A percentile compares a stretch with the other conserved stretches of the same genome.
Conservation (phyloP, 768 basidiomycete species). For the Mycena rebaudengoi region DNA sequence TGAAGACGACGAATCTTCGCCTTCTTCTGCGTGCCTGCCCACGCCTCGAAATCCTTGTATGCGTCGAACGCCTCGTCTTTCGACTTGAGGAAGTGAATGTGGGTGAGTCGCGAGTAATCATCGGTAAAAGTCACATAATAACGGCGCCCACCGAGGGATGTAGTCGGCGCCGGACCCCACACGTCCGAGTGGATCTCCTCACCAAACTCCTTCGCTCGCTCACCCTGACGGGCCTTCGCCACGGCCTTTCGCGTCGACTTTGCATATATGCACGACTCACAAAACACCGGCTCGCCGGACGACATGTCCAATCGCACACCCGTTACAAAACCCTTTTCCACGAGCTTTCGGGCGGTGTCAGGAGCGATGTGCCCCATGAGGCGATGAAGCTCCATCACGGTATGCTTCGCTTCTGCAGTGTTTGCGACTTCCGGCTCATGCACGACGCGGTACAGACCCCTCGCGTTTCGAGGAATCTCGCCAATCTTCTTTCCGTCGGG, state of each 20-base stretch:
- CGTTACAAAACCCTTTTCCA: slow-evolving; percentile 31
- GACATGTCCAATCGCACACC: neutral
- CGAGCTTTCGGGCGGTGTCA: slow-evolving; percentile 23
- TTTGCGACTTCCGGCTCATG: slow-evolving; percentile 18
- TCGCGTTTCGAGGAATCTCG: neutral
- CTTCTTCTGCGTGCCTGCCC: slow-evolving; percentile 34
- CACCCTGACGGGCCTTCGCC: slow-evolving; percentile 7
- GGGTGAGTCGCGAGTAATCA: neutral
- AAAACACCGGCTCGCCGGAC: slow-evolving; percentile 12
- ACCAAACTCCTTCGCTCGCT: neutral
- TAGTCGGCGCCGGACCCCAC: neutral
- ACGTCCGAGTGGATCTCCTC: neutral
- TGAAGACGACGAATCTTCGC: slow-evolving; percentile 7
- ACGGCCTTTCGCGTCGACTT: slow-evolving; percentile 24
- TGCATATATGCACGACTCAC: slow-evolving; percentile 30
- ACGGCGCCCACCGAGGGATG: neutral
- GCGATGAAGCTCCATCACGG: slow-evolving; percentile 33
- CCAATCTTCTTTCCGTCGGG: neutral
- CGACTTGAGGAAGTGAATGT: slow-evolving; percentile 2
- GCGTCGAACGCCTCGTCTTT: neutral
- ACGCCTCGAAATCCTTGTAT: slow-evolving; percentile 17
- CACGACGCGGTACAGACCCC: slow-evolving; percentile 1
- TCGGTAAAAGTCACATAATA: slow-evolving; percentile 22
- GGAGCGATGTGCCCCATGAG: slow-evolving; percentile 40
- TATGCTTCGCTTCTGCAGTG: slow-evolving; percentile 17